Evolutionary conservation across 2,329 filamentous ascomycete species (phyloP).

Genomic region (Boeremia exigua): DNA sequence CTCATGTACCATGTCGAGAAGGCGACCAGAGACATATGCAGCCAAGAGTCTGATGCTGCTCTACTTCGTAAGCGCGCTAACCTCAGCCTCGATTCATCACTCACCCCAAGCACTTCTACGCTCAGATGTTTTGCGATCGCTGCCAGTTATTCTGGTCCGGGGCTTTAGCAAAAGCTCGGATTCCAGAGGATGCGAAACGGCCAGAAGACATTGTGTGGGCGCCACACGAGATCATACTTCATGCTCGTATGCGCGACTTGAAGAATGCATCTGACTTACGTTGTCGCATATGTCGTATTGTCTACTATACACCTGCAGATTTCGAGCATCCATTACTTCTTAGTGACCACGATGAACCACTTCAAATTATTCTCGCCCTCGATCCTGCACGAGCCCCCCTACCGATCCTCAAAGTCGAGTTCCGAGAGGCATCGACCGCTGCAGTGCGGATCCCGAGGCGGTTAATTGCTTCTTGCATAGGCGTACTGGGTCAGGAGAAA

Average conservation of each 20-base stretch:
- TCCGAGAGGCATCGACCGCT: constrained; percentile 8
- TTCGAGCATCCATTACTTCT: constrained; percentile 18
- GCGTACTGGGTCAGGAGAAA: background rate
- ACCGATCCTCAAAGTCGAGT: constrained; percentile 22
- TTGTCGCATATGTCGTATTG: constrained; percentile 28
- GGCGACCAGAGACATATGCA: no score
- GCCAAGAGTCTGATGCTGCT: no score
- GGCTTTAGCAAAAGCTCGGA: background rate
- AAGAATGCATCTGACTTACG: constrained; percentile 20
- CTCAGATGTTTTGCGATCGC: background rate
- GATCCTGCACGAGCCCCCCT: constrained; percentile 12
- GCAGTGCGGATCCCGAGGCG: background rate
- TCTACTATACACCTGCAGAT: constrained; percentile 17
- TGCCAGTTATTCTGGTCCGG: background rate
- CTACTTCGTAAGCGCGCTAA: no score
- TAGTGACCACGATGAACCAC: constrained; percentile 14
- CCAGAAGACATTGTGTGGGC: background rate
- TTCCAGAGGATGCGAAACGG: background rate
- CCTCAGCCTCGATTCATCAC: no score
- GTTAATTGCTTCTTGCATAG: background rate
- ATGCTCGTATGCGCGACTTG: constrained; percentile 15
- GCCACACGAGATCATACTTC: background rate
- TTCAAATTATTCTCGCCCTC: constrained; percentile 22
- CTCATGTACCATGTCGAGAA: no score
- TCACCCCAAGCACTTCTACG: no score